phyloP scores from a whole-genome alignment of 1,139 yeast species.

The Hansenula lynferdii region DNA sequence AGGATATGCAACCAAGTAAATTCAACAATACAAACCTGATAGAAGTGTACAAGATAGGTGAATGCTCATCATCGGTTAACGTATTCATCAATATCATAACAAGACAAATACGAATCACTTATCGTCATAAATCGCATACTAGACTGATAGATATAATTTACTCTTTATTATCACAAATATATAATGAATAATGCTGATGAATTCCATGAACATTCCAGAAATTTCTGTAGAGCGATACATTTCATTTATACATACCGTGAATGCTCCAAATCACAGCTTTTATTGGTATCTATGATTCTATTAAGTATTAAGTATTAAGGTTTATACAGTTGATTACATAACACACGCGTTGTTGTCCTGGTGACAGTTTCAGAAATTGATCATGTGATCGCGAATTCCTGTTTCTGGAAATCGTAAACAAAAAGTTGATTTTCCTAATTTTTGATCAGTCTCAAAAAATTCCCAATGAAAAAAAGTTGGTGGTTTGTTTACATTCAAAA shows the following conservation, averaged over 20 bases:
- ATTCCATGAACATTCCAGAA: no score
- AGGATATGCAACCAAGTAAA: slow-evolving; percentile 17
- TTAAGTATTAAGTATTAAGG: no score
- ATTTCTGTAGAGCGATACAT: no score
- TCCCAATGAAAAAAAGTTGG: slow-evolving; percentile 13
- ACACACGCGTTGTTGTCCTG: slow-evolving; percentile 6
- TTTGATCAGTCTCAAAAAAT: slow-evolving; percentile 11
- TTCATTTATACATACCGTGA: no score
- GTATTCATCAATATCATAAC: slow-evolving; percentile 17
- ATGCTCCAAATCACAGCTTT: no score
- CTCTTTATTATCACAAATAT: slow-evolving; percentile 14
- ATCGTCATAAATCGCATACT: slow-evolving; percentile 16
- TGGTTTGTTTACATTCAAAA: slow-evolving; percentile 18
- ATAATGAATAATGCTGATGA: slow-evolving; percentile 8
- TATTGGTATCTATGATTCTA: no score
- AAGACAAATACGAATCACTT: slow-evolving; percentile 16
- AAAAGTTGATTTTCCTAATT: slow-evolving; percentile 6
- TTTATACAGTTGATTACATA: no score
- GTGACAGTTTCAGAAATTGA: background rate
- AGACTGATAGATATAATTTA: slow-evolving; percentile 17
- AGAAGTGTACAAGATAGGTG: slow-evolving; percentile 9
- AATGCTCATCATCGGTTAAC: slow-evolving; percentile 15
- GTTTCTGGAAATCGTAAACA: slow-evolving; percentile 19
- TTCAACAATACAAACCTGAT: slow-evolving; percentile 7
- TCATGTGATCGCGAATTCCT: slow-evolving; percentile 9